Evolutionary conservation across 805 yeast species (phyloP).

Genomic region (Kodamaea neixiangensis): DNA sequence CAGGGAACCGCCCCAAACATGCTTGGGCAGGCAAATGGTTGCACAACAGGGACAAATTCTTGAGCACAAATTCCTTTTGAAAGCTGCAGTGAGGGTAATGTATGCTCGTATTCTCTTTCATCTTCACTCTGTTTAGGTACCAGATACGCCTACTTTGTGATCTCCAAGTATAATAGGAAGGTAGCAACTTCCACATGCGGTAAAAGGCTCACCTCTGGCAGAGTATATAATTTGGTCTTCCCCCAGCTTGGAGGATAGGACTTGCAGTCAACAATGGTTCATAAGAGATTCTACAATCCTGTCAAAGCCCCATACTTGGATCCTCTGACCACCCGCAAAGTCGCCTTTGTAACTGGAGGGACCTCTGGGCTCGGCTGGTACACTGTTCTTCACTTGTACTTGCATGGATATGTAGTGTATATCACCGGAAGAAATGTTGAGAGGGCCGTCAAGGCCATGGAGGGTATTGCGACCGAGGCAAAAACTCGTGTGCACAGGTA

Average conservation of each 20-base stretch:
- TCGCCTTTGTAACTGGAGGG: conserved; percentile 42
- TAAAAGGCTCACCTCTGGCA: too few relatives aligned
- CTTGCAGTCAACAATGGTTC: neutral
- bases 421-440: conserved; percentile 37
- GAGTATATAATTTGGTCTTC: neutral
- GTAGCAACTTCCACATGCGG: conserved; percentile 2
- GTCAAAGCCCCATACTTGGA: conserved; percentile 29
- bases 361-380: conserved; percentile 44
- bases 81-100: neutral
- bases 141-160: conserved; percentile 5
- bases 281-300: conserved; percentile 27
- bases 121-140: conserved; percentile 1
- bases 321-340: conserved; percentile 27
- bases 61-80: neutral
- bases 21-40: neutral
- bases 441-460: conserved; percentile 35
- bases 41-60: neutral
- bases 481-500: conserved; percentile 17
- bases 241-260: neutral
- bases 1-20: neutral
- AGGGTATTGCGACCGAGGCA: conserved; percentile 36
- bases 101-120: neutral
- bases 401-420: conserved; percentile 42
- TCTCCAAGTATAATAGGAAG: neutral
- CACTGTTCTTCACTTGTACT: conserved; percentile 39